Evolutionary conservation across 2,329 filamentous ascomycete species (phyloP).

Genomic region (Alternaria tenuissima): DNA sequence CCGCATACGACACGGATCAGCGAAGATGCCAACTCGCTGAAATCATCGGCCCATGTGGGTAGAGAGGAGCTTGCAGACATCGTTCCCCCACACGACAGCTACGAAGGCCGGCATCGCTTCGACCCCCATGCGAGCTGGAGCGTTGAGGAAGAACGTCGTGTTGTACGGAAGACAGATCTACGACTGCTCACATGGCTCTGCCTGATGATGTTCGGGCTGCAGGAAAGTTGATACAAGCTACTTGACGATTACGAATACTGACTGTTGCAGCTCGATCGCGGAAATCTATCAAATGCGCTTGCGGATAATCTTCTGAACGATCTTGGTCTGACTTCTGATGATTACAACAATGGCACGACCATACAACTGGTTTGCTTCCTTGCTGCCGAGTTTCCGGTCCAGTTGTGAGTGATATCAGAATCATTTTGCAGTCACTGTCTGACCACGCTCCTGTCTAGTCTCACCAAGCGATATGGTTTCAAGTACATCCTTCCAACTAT

Average conservation of each 20-base stretch:
- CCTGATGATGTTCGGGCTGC: constrained; percentile 55
- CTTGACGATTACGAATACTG: neutral
- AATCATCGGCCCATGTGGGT: constrained; percentile 34
- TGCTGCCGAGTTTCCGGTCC: constrained; percentile 54
- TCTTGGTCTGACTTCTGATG: constrained; percentile 40
- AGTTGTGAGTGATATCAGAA: constrained; percentile 33
- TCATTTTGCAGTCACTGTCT: neutral
- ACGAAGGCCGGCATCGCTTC: constrained; percentile 65
- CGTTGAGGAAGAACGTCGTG: constrained; percentile 62
- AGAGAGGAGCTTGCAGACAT: constrained; percentile 39
- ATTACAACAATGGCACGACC: constrained; percentile 49
- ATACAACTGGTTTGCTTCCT: constrained; percentile 86
- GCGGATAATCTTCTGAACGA: constrained; percentile 43
- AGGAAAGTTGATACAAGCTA: constrained; percentile 3
- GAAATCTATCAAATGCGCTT: constrained; percentile 50
- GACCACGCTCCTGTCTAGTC: constrained; percentile 6
- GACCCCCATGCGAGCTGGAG: constrained; percentile 65
- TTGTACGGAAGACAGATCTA: constrained; percentile 60
- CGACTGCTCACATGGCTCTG: constrained; percentile 41
- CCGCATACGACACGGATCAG: constrained; percentile 26
- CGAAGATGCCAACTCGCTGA: constrained; percentile 36
- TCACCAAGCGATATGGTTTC: constrained; percentile 56
- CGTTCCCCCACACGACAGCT: constrained; percentile 55
- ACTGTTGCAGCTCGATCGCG: constrained; percentile 57
- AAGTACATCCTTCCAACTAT: constrained; percentile 54